These are phyloP conservation scores for Psilocybe sp. DNA, from an alignment of 768 basidiomycete species.

Conservation along the genomic window DNA sequence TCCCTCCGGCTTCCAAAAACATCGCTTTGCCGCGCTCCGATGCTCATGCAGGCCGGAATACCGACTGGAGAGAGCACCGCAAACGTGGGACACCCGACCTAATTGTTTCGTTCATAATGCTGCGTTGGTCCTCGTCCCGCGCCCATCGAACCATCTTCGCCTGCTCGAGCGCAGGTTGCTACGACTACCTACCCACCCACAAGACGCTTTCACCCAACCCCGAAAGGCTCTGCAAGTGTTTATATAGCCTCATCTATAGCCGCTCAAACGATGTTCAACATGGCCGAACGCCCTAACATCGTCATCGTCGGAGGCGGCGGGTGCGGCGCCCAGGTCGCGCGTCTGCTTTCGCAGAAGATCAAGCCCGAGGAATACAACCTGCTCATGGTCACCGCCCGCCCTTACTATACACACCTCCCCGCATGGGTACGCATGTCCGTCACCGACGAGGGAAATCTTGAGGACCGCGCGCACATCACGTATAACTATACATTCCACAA, in stretches of 20 bases:
- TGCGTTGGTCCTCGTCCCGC: no score
- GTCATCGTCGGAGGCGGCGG: slow-evolving; percentile 47
- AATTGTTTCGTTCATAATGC: not conserved
- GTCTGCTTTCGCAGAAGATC: slow-evolving; percentile 48
- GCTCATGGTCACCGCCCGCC: slow-evolving; percentile 50
- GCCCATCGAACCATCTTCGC: no score
- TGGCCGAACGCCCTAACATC: slow-evolving; percentile 15
- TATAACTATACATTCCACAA: slow-evolving; percentile 26
- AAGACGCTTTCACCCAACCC: not conserved
- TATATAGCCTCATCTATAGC: not conserved
- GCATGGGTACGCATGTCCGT: slow-evolving; percentile 52
- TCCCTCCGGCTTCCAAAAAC: slow-evolving; percentile 3
- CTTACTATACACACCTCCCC: slow-evolving; percentile 48
- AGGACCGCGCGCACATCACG: slow-evolving; percentile 45
- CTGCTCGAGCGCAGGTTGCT: not conserved
- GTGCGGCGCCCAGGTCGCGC: slow-evolving; percentile 42
- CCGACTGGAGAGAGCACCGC: slow-evolving; percentile 1
- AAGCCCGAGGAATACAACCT: slow-evolving; percentile 46
- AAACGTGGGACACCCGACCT: slow-evolving; percentile 6
- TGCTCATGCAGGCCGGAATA: not conserved
- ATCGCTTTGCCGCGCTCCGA: slow-evolving; percentile 1
- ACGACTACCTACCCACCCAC: not conserved
- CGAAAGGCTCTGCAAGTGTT: not conserved
- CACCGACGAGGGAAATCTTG: slow-evolving; percentile 36
- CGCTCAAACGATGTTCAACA: slow-evolving; percentile 10